phyloP scores from a whole-genome alignment of 108 stramenopile species.

The Cyclotella sp. region DNA sequence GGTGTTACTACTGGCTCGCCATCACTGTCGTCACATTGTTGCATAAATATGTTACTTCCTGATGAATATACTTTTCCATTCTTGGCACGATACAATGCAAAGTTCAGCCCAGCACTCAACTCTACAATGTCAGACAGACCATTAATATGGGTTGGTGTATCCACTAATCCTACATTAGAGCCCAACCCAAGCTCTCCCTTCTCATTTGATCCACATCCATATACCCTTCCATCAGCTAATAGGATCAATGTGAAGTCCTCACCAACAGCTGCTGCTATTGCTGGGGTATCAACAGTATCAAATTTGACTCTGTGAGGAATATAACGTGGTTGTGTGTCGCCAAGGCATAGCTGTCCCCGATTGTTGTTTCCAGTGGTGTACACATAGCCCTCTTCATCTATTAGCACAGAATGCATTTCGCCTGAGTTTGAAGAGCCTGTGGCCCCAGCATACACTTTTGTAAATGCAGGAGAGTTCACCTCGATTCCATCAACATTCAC shows the following conservation, averaged over 20 bases:
- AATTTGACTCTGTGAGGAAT: constrained; percentile 14
- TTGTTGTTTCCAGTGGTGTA: constrained; percentile 26
- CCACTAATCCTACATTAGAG: background rate
- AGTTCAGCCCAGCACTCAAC: constrained; percentile 46
- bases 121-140: constrained; percentile 22
- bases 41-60: constrained; percentile 49
- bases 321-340: constrained; percentile 8
- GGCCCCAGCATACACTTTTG: constrained; percentile 19
- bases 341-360: constrained; percentile 30
- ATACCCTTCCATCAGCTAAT: constrained; percentile 34
- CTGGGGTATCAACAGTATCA: constrained; percentile 8
- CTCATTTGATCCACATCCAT: constrained; percentile 39
- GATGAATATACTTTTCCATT: constrained; percentile 32
- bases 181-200: constrained; percentile 55
- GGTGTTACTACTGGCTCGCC: constrained; percentile 22
- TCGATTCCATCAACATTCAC: constrained; percentile 8
- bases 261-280: constrained; percentile 30
- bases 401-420: constrained; percentile 36
- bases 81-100: constrained; percentile 18
- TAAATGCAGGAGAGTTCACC: constrained; percentile 16
- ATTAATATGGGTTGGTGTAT: constrained; percentile 21
- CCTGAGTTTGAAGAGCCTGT: constrained; percentile 29
- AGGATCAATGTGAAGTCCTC: constrained; percentile 40
- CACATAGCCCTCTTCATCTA: constrained; percentile 26
- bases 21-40: constrained; percentile 51